These are phyloP conservation scores for Amylostereum areolatum DNA, from an alignment of 1,284 basidiomycete species.

Conservation along the genomic window DNA sequence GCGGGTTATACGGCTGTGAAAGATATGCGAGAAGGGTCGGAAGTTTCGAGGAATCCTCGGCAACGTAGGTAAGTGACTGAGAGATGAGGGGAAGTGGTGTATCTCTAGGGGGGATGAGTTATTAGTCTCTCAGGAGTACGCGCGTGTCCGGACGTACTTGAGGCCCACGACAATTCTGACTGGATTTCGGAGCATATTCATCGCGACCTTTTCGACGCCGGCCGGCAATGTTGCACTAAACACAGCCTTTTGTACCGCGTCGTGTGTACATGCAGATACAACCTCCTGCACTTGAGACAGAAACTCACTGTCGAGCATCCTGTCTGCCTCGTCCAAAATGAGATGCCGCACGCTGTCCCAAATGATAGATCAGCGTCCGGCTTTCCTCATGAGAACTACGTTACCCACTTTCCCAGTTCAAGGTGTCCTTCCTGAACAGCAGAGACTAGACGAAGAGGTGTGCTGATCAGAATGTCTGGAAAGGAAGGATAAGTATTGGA, in stretches of 20 bases:
- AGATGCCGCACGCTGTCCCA: constrained; percentile 69
- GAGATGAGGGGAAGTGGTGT: constrained; percentile 78
- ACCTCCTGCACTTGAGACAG: constrained; percentile 87
- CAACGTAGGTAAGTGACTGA: constrained; percentile 88
- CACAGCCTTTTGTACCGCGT: constrained; percentile 78
- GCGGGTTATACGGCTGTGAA: constrained; percentile 83
- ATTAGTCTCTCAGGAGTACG: constrained; percentile 4
- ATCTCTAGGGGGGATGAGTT: constrained; percentile 51
- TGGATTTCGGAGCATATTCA: constrained; percentile 78
- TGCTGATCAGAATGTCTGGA: constrained; percentile 76
- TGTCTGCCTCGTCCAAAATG: constrained; percentile 88
- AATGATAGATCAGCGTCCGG: too few relatives aligned
- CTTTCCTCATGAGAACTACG: neutral
- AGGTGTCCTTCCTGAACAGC: constrained; percentile 65
- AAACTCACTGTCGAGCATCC: constrained; percentile 88
- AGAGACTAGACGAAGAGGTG: constrained; percentile 72
- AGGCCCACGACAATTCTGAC: constrained; percentile 91
- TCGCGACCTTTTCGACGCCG: constrained; percentile 81
- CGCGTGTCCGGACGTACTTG: constrained; percentile 53
- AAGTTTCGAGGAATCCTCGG: constrained; percentile 90
- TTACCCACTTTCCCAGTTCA: constrained; percentile 67
- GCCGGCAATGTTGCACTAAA: constrained; percentile 95
- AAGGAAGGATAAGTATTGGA: too few relatives aligned
- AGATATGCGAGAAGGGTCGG: constrained; percentile 80
- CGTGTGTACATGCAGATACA: constrained; percentile 73